phyloP scores from a whole-genome alignment of 495 filamentous ascomycete species.

The Parmelia sp. region DNA sequence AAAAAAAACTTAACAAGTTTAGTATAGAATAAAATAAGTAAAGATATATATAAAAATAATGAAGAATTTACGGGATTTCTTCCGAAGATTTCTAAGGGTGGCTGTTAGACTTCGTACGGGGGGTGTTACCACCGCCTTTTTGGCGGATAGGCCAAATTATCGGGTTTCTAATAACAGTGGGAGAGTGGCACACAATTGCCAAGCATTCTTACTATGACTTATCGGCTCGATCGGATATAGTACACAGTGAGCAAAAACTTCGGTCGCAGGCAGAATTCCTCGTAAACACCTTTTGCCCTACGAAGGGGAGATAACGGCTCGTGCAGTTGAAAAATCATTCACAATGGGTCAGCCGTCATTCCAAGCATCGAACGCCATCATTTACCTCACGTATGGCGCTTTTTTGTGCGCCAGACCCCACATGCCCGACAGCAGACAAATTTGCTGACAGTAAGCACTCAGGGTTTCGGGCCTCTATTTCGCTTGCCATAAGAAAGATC shows the following conservation, averaged over 20 bases:
- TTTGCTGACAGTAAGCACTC: constrained; percentile 10
- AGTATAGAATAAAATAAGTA: too few relatives aligned
- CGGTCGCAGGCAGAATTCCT: not conserved
- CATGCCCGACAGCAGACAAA: not conserved
- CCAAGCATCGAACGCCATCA: constrained; percentile 66
- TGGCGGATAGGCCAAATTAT: too few relatives aligned
- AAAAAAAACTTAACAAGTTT: too few relatives aligned
- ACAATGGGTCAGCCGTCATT: constrained; percentile 62
- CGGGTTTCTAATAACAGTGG: too few relatives aligned
- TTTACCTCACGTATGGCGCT: constrained; percentile 64
- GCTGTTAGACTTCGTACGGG: too few relatives aligned
- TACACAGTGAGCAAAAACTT: not conserved
- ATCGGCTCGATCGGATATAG: too few relatives aligned
- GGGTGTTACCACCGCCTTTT: too few relatives aligned
- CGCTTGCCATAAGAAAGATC: constrained; percentile 61
- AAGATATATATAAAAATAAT: too few relatives aligned
- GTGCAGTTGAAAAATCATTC: not conserved
- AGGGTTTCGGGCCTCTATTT: constrained; percentile 59
- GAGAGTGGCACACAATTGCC: too few relatives aligned
- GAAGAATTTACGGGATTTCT: too few relatives aligned
- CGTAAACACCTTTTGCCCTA: not conserved
- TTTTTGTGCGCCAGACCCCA: constrained; percentile 54
- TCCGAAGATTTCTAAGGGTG: too few relatives aligned
- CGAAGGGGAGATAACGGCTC: not conserved
- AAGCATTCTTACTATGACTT: not conserved